phyloP scores from a whole-genome alignment of 768 basidiomycete species.

The Strobilomyces dryophilus region DNA sequence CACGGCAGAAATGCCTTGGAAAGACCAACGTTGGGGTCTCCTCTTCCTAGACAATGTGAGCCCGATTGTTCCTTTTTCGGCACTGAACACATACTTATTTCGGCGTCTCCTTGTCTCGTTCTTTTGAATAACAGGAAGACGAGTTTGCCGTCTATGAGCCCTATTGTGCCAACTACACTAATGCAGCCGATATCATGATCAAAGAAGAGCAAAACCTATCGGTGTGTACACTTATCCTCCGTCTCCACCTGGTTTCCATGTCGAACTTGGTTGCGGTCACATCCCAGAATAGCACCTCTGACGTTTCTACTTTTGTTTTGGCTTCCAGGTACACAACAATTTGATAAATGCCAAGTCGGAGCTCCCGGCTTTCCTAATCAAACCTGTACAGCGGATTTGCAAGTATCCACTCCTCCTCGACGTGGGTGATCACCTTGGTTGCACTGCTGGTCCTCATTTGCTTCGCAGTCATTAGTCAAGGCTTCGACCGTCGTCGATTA shows the following conservation, averaged over 20 bases:
- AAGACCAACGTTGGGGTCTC: slow-evolving; percentile 83
- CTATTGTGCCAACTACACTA: slow-evolving; percentile 93
- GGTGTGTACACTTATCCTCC: slow-evolving; percentile 46
- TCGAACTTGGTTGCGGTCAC: slow-evolving; percentile 14
- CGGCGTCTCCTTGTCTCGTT: slow-evolving; percentile 41
- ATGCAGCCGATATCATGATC: slow-evolving; percentile 80
- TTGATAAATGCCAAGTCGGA: slow-evolving; percentile 90
- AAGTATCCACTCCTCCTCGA: slow-evolving; percentile 96
- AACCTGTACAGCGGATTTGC: slow-evolving; percentile 97
- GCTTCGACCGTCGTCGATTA: slow-evolving; percentile 60
- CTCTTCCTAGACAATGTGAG: slow-evolving; percentile 82
- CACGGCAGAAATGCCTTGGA: slow-evolving; percentile 78
- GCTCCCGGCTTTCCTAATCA: slow-evolving; percentile 94
- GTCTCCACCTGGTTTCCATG: slow-evolving; percentile 12
- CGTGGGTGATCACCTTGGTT: slow-evolving; percentile 43
- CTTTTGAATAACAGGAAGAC: slow-evolving; percentile 72
- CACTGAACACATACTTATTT: slow-evolving; percentile 31
- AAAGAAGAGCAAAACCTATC: slow-evolving; percentile 81
- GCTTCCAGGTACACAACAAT: slow-evolving; percentile 64
- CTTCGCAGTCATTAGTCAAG: slow-evolving; percentile 65
- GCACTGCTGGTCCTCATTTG: slow-evolving; percentile 6
- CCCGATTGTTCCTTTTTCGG: slow-evolving; percentile 7
- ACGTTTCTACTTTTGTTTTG: slow-evolving; percentile 8
- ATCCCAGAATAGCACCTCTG: slow-evolving; percentile 20
- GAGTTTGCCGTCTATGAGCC: slow-evolving; percentile 96